Conservation (phyloP, 2,329 filamentous ascomycete species). For the Colletotrichum zoysiae region DNA sequence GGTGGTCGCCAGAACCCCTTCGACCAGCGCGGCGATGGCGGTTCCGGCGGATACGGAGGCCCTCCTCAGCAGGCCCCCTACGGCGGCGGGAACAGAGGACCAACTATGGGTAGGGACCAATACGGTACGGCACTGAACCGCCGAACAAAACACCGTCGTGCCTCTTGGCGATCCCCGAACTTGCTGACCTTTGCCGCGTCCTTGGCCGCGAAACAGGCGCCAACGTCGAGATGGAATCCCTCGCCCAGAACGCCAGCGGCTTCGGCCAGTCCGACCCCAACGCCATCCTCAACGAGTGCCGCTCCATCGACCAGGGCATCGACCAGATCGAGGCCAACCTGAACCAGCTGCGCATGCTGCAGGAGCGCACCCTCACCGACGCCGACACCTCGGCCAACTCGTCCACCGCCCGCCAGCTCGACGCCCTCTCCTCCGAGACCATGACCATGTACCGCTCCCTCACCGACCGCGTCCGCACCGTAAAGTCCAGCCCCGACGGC, state of each 20-base stretch:
- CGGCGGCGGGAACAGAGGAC: conserved; percentile 43
- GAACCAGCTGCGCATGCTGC: conserved; percentile 77
- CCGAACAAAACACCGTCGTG: not conserved
- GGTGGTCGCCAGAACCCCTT: conserved; percentile 69
- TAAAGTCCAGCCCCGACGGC: conserved; percentile 86
- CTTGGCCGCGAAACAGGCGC: conserved; percentile 49
- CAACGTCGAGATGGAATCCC: conserved; percentile 79
- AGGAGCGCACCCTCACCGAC: conserved; percentile 79
- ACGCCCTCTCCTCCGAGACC: conserved; percentile 80
- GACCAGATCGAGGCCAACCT: conserved; percentile 80
- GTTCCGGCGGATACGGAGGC: conserved; percentile 48
- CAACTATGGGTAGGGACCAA: conserved; percentile 42
- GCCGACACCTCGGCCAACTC: conserved; percentile 78
- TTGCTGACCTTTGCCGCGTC: conserved; percentile 27
- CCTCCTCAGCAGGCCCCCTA: conserved; percentile 43
- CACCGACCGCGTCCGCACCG: conserved; percentile 80
- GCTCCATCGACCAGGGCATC: conserved; percentile 82
- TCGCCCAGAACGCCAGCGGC: conserved; percentile 64
- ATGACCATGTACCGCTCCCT: conserved; percentile 86
- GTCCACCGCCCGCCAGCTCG: conserved; percentile 76
- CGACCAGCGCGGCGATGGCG: conserved; percentile 62
- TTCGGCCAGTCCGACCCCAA: conserved; percentile 72
- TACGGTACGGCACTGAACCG: conserved; percentile 31
- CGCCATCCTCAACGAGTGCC: conserved; percentile 86
- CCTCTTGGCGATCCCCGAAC: too few relatives aligned